Evolutionary conservation across 352 stramenopile genomes (phyloP), one percentile per base, ranked within the genome.

Genomic region (Thraustochytrium striatum): DNA sequence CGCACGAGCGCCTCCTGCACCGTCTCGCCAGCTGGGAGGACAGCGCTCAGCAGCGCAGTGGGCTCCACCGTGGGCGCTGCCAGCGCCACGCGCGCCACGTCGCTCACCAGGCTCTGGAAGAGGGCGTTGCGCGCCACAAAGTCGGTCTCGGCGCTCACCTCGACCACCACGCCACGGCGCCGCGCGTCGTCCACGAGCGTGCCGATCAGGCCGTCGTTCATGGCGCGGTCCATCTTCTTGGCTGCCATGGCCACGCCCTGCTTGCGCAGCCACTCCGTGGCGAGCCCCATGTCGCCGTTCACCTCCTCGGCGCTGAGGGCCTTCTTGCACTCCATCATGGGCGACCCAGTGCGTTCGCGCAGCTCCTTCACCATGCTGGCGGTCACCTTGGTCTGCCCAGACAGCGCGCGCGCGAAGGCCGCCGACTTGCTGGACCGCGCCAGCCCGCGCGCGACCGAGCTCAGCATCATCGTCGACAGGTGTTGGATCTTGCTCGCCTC

Each of bases 291-390:
- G 57, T 91, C 84, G 30, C 86, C 78, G 61, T 87, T 81, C 11
- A 90, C 85, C 47, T 86, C 85, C 9, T 81, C 79, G 36, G 85
- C 81, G 47, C 83, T 62, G 28, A 94, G 79, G 1, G 89, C 89
- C 65, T 91, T 92, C 78, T 92, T 93, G 81, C 88, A 93, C 70
- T 94, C 87, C 83, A 93, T 89, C 84, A 94, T 90, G 0, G 89
- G 89, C 43, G 89, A 88, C 19, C 87, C 87, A 1, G 88, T 91
- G 16, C 79, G 36, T 50, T 83, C 79, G 50, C 89, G 84, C 1
- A 94, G 82, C 75, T 90, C 81, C 81, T 92, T 91, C 0, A 93
- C 73, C 30, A 88, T 81, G 79, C 47, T 61, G 72, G 84, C 65
- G 75, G 82, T 83, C 39, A 85, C 80, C 33, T 80, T 84, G 32